Evolutionary conservation across 805 yeast species (phyloP), one percentile per base, ranked within the genome.

Genomic region (Blastobotrys robertii): DNA sequence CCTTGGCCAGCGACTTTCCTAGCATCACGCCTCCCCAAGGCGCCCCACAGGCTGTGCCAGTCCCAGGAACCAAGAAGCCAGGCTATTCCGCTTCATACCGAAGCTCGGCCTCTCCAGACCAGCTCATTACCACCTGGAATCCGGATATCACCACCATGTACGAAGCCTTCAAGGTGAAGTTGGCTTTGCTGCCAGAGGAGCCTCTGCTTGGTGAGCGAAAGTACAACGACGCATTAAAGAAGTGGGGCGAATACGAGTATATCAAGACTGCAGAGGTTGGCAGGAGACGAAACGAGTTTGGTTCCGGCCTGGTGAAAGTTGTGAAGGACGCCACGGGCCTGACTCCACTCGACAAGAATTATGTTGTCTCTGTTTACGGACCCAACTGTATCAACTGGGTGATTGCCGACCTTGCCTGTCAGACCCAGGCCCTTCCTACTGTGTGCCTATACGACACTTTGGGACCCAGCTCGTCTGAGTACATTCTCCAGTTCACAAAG

Each of bases 351-450:
- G 34, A 42, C 35, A 39, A 43, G 4, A 41, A 45, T 32, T 50
- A 47, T 47, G 37, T 42, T 28, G 50, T 50, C n/a, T 49, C 41
- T 50, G 45, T 48, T 57, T 58, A 47, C 43, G 60, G 43, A 58
- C 67, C 57, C 13, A 47, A 48, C 55, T 59, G 46, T 60, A 62
- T 41, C 51, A 54, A 82, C 60, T 83, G 92, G 92, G 67, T 71
- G 29, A 57, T 81, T 13, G 60, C 82, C 25, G 92, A 83, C 61
- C 59, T 81, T 52, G 87, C 86, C 0, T 76, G 83, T 53, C 71
- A 69, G 36, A 69, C 76, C 6, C 79, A 74, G 63, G 70, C 71
- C 58, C 70, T 67, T 34, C 58, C 74, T n/a, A 68, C 70, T 45
- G 76, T 78, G 8, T 72, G 78, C 3, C 56, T 76, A 15, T 76